These are phyloP conservation scores for Hymenoscyphus repandus DNA, from an alignment of 2,329 filamentous ascomycete genomes.

Conservation along the genomic window DNA sequence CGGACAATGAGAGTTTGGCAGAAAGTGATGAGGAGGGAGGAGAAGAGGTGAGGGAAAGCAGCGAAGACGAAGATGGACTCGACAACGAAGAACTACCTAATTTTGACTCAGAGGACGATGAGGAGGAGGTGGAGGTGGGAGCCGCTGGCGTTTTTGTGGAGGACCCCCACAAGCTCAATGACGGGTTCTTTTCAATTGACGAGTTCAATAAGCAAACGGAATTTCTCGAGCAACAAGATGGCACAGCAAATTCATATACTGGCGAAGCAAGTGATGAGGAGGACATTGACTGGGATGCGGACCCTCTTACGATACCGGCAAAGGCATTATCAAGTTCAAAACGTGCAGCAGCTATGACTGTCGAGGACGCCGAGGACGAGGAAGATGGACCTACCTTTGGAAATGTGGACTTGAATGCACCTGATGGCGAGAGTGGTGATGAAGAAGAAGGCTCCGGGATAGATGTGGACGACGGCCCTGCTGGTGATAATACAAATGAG, in stretches of 20 bases:
- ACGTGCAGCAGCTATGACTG: slow-evolving; percentile 28
- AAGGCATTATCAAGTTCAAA: slow-evolving; percentile 28
- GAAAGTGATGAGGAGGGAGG: slow-evolving; percentile 31
- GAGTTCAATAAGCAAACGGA: slow-evolving; percentile 95
- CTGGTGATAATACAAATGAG: slow-evolving; percentile 71
- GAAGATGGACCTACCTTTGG: slow-evolving; percentile 78
- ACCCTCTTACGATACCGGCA: slow-evolving; percentile 54
- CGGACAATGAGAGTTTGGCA: slow-evolving; percentile 29
- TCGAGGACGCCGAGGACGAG: slow-evolving; percentile 36
- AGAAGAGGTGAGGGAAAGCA: slow-evolving; percentile 35
- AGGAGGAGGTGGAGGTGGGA: slow-evolving; percentile 46
- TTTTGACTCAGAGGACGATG: slow-evolving; percentile 34
- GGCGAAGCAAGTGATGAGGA: slow-evolving; percentile 77
- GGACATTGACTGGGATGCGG: slow-evolving; percentile 78
- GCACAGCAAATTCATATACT: slow-evolving; percentile 67
- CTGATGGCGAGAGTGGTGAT: slow-evolving; percentile 66
- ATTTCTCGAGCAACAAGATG: slow-evolving; percentile 81
- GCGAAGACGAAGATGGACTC: slow-evolving; percentile 30
- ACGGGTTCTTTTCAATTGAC: slow-evolving; percentile 97
- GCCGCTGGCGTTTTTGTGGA: slow-evolving; percentile 53
- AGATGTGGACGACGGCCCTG: slow-evolving; percentile 50
- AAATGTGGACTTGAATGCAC: slow-evolving; percentile 67
- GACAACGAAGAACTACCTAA: slow-evolving; percentile 8
- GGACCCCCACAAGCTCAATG: slow-evolving; percentile 83
- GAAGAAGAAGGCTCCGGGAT: slow-evolving; percentile 45